Base-by-base conservation (phyloP, 1,139 yeast genomes). In the Spathaspora sp. region DNA sequence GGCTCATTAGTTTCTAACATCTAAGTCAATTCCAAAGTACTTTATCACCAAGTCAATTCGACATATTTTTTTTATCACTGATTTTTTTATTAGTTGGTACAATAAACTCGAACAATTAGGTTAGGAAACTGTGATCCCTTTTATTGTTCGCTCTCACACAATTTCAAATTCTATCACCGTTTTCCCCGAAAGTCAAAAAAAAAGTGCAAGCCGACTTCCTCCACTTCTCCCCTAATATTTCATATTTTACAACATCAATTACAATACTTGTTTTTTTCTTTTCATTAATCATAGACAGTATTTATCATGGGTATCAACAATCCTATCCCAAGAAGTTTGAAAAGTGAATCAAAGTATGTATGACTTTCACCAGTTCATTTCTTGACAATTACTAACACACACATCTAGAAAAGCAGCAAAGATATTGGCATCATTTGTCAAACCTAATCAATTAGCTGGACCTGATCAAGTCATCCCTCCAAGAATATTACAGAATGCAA, bases 391-490 rank as follows among this genome's bases (percentile, higher is more conserved):
- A 43, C 52, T 45, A 43, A 45, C 48, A 17, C 39, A 7, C 15
- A 9, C 24, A 2, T 45, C 10, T 58, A 85, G 93, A 61, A 93
- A 93, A 71, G 98, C 97, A n/a, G 98, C 98, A 23, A 89, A 89
- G 62, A 83, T 91, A 51, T 81, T 93, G 47, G 78, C 97, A 1
- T 86, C 95, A 26, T 93, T 93, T 60, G 79, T 93, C 59, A 91
- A 91, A 66, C 98, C 98, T n/a, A 91, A 93, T 68, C 98, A 91
- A 67, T 74, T 90, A 46, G 81, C 89, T 18, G 96, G 97, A 38
- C 91, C 95, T 13, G 96, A 89, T 52, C 81, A 86, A 60, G 84
- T 93, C 47, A 93, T 93, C 51, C 99, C 99, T 2, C 96, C 97
- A 17, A 84, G 84, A 39, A 82, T 93, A 6, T 76, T 93, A 52